Evolutionary conservation across 2,329 filamentous ascomycete genomes (phyloP), one percentile per base, ranked within the genome.

Genomic region (Paradendryphiella salina): DNA sequence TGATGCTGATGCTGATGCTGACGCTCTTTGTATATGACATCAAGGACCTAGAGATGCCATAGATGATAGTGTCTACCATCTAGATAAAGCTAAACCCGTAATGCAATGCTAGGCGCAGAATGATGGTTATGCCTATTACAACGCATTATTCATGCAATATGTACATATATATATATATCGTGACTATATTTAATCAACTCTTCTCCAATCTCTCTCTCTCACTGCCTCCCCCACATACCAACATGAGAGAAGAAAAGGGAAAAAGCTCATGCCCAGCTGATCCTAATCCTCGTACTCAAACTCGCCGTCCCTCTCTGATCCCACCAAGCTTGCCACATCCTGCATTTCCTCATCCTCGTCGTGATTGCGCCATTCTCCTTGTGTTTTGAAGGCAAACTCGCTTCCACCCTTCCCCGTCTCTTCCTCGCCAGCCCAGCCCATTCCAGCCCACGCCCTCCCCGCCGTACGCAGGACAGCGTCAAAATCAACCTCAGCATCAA

Each of bases 401-500:
- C n/a, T n/a, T n/a, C 8, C 8, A 10, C 8, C 8, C 23, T 1
- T 9, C 8, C 1, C 23, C 8, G 23, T 9, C 23, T 10, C 23
- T 1, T 3, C 23, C 23, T 5, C 23, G 8, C 23, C 23, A 10
- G 23, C 56, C 50, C 59, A 62, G 3, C 70, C 69, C 53, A 73
- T 46, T 0, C 69, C 72, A 9, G 71, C 61, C 77, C 77, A 80
- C 1, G 46, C 53, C 28, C 56, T 56, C 2, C 77, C 77, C 0
- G 69, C 77, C 5, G 90, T 93, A n/a, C 74, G 76, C 73, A 90
- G 78, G 2, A 93, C 84, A 17, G 81, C 74, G 1, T 77, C 69
- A 3, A 84, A 77, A 61, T 88, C 85, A 8, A 89, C 70, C 9
- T 78, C 76, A 3, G 80, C 77, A 0, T 80, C 77, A 65, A 95